phyloP scores from a whole-genome alignment of 2,329 filamentous ascomycete species.

The Leptographium lundbergii region DNA sequence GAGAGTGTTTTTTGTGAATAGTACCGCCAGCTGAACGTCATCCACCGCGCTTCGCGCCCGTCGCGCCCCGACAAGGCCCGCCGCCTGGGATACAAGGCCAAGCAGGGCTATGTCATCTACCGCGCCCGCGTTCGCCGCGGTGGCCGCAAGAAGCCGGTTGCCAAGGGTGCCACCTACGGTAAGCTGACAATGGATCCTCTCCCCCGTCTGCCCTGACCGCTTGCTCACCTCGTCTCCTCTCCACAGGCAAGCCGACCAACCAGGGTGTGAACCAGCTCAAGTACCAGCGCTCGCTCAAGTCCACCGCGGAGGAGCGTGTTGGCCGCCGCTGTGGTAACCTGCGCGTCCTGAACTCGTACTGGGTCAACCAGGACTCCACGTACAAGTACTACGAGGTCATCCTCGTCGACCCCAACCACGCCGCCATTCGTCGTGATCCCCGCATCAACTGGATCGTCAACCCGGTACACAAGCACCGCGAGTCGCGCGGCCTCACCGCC shows the following conservation, averaged over 20 bases:
- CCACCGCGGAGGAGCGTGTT: constrained; percentile 99
- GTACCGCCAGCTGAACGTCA: constrained; percentile 99
- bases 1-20: constrained; percentile 8
- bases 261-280: constrained; percentile 99
- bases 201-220: not conserved
- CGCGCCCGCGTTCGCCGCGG: constrained; percentile 95
- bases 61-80: constrained; percentile 99
- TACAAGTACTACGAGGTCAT: constrained; percentile 99
- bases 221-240: not conserved
- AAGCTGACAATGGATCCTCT: constrained; percentile 14
- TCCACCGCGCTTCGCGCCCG: constrained; percentile 96
- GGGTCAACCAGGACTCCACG: constrained; percentile 99
- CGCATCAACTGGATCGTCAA: constrained; percentile 99
- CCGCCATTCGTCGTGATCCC: constrained; percentile 96
- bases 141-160: constrained; percentile 92
- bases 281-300: constrained; percentile 98
- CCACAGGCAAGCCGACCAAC: constrained; percentile 98
- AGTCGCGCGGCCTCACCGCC: constrained; percentile 89
- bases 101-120: constrained; percentile 99
- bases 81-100: constrained; percentile 99
- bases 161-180: constrained; percentile 99
- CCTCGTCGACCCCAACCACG: constrained; percentile 99
- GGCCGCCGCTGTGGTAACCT: constrained; percentile 98
- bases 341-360: constrained; percentile 99
- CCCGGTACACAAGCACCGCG: constrained; percentile 99